Conservation (phyloP, 768 basidiomycete genomes). For the Leccinum sublutescens region DNA sequence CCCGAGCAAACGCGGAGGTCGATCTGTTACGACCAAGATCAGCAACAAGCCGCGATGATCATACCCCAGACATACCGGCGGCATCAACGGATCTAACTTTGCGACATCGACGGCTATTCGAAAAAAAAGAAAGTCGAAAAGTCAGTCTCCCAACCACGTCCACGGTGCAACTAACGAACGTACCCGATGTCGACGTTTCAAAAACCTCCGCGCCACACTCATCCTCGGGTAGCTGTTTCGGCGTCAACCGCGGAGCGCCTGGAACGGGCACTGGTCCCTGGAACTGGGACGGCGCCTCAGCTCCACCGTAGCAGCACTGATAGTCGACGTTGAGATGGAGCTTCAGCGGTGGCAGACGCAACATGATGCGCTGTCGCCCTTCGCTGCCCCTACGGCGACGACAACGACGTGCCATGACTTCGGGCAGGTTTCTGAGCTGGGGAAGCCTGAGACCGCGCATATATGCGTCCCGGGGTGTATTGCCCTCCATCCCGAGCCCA, state of each 20-base stretch:
- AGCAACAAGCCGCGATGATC: neutral
- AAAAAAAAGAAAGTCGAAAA: neutral
- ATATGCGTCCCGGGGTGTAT: conserved; percentile 7
- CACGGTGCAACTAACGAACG: neutral
- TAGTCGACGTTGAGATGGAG: conserved; percentile 3
- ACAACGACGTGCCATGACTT: conserved; percentile 2
- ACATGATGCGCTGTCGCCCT: conserved; percentile 1
- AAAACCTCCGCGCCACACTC: conserved; percentile 17
- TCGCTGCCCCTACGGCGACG: neutral
- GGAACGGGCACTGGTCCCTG: conserved; percentile 9
- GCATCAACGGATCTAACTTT: conserved; percentile 3
- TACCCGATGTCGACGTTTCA: conserved; percentile 14
- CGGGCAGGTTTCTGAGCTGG: conserved; percentile 6
- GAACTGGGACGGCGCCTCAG: neutral
- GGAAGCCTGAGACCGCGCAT: conserved; percentile 4
- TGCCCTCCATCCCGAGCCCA: too few species aligned
- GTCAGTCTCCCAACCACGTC: neutral
- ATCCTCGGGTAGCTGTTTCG: conserved; percentile 27
- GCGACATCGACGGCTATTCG: conserved; percentile 10
- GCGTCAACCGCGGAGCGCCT: conserved; percentile 25
- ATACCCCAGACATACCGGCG: conserved; percentile 18
- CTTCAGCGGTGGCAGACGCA: conserved; percentile 16
- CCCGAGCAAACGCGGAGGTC: conserved; percentile 17
- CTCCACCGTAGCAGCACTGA: too few species aligned
- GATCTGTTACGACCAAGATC: neutral